Evolutionary conservation across 176 grass and related monocot species (phyloP).

Genomic region (Aegilops speltoides): DNA sequence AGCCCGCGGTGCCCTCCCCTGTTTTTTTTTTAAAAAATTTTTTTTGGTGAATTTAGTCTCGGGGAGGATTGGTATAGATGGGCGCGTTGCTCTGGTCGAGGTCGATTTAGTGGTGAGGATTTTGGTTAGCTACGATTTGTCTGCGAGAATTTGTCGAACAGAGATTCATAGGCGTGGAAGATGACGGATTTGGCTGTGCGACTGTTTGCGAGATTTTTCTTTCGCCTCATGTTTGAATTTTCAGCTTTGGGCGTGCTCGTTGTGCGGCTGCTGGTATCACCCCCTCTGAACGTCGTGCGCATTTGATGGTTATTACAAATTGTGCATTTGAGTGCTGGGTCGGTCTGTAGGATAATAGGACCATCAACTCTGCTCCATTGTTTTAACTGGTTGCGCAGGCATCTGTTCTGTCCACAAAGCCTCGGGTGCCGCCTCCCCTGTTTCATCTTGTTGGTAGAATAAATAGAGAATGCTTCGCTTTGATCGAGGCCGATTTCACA

Average conservation of each 20-base stretch:
- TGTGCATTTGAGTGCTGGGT: background rate
- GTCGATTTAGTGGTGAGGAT: background rate
- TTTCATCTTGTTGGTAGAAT: background rate
- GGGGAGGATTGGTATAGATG: background rate
- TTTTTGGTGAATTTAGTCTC: background rate
- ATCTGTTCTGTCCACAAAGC: too few species aligned
- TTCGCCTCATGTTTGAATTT: too few species aligned
- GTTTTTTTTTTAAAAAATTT: background rate
- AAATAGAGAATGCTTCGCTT: background rate
- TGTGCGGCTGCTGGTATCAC: background rate
- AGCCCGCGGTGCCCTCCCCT: background rate
- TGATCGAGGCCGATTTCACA: background rate
- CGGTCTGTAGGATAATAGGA: background rate
- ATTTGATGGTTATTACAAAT: too few species aligned
- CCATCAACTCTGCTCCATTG: too few species aligned
- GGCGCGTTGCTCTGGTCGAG: background rate
- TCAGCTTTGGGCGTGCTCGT: background rate
- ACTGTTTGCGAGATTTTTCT: background rate
- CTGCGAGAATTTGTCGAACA: too few species aligned
- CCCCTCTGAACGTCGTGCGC: background rate
- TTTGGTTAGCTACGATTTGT: background rate
- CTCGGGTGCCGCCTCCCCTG: too few species aligned
- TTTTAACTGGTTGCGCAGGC: too few species aligned
- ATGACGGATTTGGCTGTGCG: background rate
- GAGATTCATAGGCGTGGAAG: background rate